Conservation (phyloP, 2,329 filamentous ascomycete genomes). For the Microcyclosporella mali region DNA sequence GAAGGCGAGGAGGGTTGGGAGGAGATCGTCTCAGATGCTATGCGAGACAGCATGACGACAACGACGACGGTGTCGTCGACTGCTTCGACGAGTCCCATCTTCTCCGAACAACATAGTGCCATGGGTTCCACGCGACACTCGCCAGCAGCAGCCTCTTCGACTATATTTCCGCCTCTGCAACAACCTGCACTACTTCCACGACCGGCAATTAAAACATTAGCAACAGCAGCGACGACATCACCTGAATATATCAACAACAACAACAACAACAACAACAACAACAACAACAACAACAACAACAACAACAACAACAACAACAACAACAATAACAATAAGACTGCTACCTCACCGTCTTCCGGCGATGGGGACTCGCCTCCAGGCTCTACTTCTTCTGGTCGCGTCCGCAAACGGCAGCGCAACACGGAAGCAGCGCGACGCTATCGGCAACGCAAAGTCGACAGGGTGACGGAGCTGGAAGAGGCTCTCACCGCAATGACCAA, state of each 20-base stretch:
- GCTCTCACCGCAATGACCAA: slow-evolving; percentile 53
- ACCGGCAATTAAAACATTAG: neutral
- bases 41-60: neutral
- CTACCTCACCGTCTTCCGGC: slow-evolving; percentile 3
- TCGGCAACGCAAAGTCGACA: slow-evolving; percentile 63
- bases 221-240: neutral
- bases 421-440: slow-evolving; percentile 67
- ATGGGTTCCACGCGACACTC: too few relatives aligned
- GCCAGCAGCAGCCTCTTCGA: too few relatives aligned
- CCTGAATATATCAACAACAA: neutral
- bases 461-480: slow-evolving; percentile 56
- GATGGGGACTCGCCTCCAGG: slow-evolving; percentile 6
- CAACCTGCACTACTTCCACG: too few relatives aligned
- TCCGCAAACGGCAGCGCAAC: slow-evolving; percentile 58
- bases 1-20: neutral
- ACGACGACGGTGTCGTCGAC: too few relatives aligned
- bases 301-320: neutral
- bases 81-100: too few relatives aligned
- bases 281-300: neutral
- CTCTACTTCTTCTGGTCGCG: slow-evolving; percentile 7
- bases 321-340: neutral
- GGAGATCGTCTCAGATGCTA: neutral
- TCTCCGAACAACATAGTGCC: too few relatives aligned
- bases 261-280: neutral
- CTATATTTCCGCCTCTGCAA: too few relatives aligned